Percentiles rank a stretch among this genome's conserved stretches.
phyloP scores from a whole-genome alignment of 108 stramenopile species.

The Nitzschia inconspicua region DNA sequence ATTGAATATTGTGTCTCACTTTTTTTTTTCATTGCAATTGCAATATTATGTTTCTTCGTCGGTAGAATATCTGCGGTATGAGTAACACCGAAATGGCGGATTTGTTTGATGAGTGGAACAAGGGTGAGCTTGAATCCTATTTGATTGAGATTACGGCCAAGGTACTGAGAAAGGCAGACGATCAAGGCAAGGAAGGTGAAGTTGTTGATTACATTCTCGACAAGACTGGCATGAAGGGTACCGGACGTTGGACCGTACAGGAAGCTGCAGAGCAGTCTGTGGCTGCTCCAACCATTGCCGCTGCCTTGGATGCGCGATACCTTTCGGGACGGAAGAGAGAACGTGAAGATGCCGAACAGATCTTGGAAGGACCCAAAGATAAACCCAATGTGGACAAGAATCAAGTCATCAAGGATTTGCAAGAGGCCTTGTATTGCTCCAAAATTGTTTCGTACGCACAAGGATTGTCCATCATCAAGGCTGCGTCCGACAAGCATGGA shows the following conservation, averaged over 20 bases:
- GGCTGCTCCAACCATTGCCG: conserved; percentile 94
- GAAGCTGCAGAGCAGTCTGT: conserved; percentile 97
- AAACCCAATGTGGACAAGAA: conserved; percentile 81
- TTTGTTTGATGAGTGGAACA: conserved; percentile 93
- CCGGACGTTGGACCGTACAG: conserved; percentile 98
- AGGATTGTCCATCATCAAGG: conserved; percentile 90
- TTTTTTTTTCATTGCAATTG: not conserved
- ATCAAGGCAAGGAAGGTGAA: conserved; percentile 66
- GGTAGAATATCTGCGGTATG: conserved; percentile 72
- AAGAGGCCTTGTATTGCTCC: conserved; percentile 89
- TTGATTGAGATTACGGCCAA: conserved; percentile 97
- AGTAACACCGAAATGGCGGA: conserved; percentile 91
- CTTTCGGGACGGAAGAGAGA: conserved; percentile 90
- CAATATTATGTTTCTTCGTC: not conserved
- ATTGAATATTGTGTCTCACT: not conserved
- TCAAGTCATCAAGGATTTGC: conserved; percentile 90
- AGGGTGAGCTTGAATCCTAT: conserved; percentile 83
- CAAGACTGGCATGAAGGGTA: conserved; percentile 99
- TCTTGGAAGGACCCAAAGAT: conserved; percentile 81
- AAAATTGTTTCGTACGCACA: conserved; percentile 99
- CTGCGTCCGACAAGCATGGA: conserved; percentile 79
- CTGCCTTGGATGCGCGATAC: conserved; percentile 94
- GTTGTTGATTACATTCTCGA: conserved; percentile 93
- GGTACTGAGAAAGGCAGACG: conserved; percentile 88
- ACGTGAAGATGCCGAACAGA: conserved; percentile 72